Percentiles rank a stretch among this genome's conserved stretches.
Conservation (phyloP, 1,139 yeast genomes). For the Taphrina pruni region DNA sequence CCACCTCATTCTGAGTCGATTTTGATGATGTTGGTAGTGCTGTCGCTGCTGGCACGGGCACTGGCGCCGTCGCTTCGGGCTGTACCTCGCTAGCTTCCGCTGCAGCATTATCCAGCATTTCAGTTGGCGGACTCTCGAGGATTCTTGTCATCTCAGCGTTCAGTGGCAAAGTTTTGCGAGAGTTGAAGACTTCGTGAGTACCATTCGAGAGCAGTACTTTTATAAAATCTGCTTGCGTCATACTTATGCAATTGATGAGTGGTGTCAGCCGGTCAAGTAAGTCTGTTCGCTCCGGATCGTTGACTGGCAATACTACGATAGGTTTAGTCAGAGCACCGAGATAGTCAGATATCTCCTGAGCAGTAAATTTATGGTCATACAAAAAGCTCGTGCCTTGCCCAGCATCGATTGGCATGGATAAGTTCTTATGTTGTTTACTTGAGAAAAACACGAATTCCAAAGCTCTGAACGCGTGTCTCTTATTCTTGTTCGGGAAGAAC, state of each 20-base stretch:
- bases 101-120: not conserved
- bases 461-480: conserved; percentile 21
- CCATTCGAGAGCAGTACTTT: conserved; percentile 29
- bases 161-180: conserved; percentile 7
- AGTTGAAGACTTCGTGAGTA: conserved; percentile 12
- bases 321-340: conserved; percentile 14
- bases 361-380: conserved; percentile 14
- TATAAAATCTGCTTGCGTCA: conserved; percentile 20
- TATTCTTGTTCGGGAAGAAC: conserved; percentile 1
- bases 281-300: conserved; percentile 11
- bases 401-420: conserved; percentile 25
- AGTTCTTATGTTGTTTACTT: conserved; percentile 14
- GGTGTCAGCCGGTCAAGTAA: conserved; percentile 22
- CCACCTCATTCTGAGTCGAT: not conserved
- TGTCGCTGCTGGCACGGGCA: not conserved
- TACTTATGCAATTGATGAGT: not conserved
- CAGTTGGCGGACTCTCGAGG: not conserved
- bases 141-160: not conserved
- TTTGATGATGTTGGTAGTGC: too few species aligned
- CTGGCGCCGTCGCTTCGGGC: not conserved
- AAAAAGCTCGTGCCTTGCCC: conserved; percentile 25
- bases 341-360: conserved; percentile 12
- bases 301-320: conserved; percentile 33
- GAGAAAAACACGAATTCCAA: conserved; percentile 33
- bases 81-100: not conserved